Evolutionary conservation across 2,329 filamentous ascomycete species (phyloP).

Genomic region (Colletotrichum tanaceti): DNA sequence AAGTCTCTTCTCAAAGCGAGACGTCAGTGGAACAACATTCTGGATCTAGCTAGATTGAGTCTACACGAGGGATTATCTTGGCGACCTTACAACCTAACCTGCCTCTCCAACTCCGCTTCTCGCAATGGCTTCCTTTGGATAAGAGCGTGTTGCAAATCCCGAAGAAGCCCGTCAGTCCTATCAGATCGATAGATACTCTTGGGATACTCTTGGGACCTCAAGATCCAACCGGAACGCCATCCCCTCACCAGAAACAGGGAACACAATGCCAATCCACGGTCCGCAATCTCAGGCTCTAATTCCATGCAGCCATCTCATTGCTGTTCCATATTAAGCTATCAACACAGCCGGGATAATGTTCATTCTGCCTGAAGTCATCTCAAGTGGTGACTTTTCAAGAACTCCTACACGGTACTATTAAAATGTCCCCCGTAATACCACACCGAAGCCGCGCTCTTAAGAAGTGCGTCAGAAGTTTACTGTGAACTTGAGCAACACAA

Average conservation of each 20-base stretch:
- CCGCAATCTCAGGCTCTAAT: neutral
- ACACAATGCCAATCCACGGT: neutral
- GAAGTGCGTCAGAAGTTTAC: neutral
- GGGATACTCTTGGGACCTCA: neutral
- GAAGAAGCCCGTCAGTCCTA: neutral
- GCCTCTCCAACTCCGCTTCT: neutral
- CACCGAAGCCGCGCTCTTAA: neutral
- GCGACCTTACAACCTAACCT: neutral
- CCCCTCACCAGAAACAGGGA: neutral
- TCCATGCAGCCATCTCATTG: neutral
- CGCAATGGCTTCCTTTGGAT: neutral
- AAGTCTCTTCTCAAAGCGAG: neutral
- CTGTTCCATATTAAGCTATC: conserved; percentile 31
- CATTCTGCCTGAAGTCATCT: conserved; percentile 7
- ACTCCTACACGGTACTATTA: neutral
- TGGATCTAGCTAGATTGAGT: neutral
- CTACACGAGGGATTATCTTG: neutral
- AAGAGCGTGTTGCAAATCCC: neutral
- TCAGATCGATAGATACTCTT: neutral
- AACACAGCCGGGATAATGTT: neutral
- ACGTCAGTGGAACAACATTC: neutral
- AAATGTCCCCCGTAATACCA: neutral
- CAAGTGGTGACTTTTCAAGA: neutral
- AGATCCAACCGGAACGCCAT: neutral
- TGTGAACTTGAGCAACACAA: neutral